Base-by-base conservation (phyloP, 2,329 filamentous ascomycete species). In the Ophiocordyceps camponoti-rufipedis region DNA sequence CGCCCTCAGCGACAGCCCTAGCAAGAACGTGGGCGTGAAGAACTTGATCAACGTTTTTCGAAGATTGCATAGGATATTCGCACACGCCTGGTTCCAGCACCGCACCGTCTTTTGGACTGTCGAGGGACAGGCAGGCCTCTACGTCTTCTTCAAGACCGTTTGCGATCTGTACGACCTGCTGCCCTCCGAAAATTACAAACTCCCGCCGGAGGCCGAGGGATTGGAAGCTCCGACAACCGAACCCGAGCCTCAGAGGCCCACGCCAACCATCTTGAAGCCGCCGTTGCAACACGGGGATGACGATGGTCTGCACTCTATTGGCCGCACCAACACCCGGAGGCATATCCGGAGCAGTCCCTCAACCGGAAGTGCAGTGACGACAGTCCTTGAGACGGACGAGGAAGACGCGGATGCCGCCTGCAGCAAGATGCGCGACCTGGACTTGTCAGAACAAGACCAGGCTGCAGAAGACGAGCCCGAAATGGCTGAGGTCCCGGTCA, bases 31-130 rank as follows among this genome's bases (percentile, higher is more conserved):
- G 41, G 84, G 85, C 46, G 70, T 82, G 48, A 85, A 86, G 62
- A 89, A 93, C 60, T 70, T 98, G 48, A 83, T 89, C 54, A 96
- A 95, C 60, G 89, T 98, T 47, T 96, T 98, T 63, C 77, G 91
- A 46, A 76, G 91, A 13, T 75, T 96, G 44, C 94, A 98, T 62
- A 78, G 91, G 48, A 96, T 98, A 63, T 98, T 96, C 59, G 91
- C 91, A 42, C 91, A 98, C 60, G 91, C 91, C 8, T 98, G 91
- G 91, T 98, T 95, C 62, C 87, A 95, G 64, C 91, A 98, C 62
- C 78, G 88, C 42, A 82, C 83, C 46, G 85, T 95, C 45, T 98
- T 96, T 62, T 96, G 89, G 87, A 79, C 84, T 39, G 82, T 96
- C 1, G 91, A 98, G 64, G 76, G 77, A 10, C 78, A 87, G 59